phyloP scores from a whole-genome alignment of 2,329 filamentous ascomycete genomes.

The Exophiala sp. region DNA sequence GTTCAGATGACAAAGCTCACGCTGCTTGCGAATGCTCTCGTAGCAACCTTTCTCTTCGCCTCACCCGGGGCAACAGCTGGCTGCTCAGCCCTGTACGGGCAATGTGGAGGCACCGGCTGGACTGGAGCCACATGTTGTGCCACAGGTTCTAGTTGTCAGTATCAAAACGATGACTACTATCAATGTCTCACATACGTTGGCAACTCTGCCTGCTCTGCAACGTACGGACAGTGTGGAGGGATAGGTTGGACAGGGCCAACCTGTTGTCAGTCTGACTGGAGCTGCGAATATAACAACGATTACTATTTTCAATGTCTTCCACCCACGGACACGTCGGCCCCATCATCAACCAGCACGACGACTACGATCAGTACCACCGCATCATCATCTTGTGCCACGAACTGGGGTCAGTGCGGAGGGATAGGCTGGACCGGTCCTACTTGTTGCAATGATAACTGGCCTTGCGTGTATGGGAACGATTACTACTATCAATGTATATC shows the following conservation, averaged over 20 bases:
- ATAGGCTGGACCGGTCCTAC: slow-evolving; percentile 21
- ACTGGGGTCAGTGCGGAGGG: slow-evolving; percentile 25
- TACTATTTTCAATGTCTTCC: slow-evolving; percentile 47
- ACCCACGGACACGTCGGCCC: not conserved
- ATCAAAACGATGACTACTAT: too few relatives aligned
- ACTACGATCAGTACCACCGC: not conserved
- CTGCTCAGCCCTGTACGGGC: too few relatives aligned
- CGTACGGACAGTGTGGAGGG: slow-evolving; percentile 47
- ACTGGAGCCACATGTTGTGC: too few relatives aligned
- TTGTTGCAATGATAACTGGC: slow-evolving; percentile 13
- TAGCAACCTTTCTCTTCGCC: too few relatives aligned
- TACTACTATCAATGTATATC: slow-evolving; percentile 11
- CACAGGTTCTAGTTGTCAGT: too few relatives aligned
- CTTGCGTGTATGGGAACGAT: slow-evolving; percentile 12
- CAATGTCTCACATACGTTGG: not conserved
- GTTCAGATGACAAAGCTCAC: too few relatives aligned
- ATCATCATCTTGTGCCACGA: slow-evolving; percentile 3
- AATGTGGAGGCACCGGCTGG: too few relatives aligned
- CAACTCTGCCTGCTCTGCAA: slow-evolving; percentile 1
- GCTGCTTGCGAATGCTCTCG: too few relatives aligned
- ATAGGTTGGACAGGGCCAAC: slow-evolving; percentile 40
- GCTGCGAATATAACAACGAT: slow-evolving; percentile 41
- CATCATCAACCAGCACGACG: not conserved
- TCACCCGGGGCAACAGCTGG: too few relatives aligned
- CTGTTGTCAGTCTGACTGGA: slow-evolving; percentile 37